Percentiles rank a stretch among this genome's conserved stretches.
Evolutionary conservation across 2,329 filamentous ascomycete genomes (phyloP).

Genomic region (Scedosporium dehoogii): DNA sequence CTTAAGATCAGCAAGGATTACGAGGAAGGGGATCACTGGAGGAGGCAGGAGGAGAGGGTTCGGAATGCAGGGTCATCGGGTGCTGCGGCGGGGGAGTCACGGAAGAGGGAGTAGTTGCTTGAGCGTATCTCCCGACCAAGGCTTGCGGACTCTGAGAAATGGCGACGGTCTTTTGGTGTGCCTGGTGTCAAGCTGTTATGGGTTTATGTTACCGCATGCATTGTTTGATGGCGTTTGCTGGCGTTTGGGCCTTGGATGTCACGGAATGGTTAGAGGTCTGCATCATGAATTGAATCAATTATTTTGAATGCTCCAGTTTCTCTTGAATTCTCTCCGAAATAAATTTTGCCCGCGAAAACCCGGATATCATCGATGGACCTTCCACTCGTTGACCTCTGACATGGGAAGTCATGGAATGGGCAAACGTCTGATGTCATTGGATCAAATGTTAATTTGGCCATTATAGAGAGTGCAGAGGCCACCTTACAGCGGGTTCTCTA

Average conservation of each 20-base stretch:
- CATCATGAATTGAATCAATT: neutral
- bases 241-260: neutral
- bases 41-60: slow-evolving; percentile 65
- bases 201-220: neutral
- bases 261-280: neutral
- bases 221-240: slow-evolving; percentile 1
- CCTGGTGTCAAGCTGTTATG: neutral
- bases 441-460: no score
- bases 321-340: no score
- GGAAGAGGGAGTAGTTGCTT: neutral
- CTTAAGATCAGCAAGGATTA: slow-evolving; percentile 81
- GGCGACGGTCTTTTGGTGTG: neutral
- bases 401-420: no score
- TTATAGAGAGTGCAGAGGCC: no score
- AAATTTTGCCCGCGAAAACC: no score
- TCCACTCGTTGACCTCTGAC: no score
- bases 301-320: neutral
- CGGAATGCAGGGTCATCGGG: slow-evolving; percentile 29
- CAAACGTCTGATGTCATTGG: no score
- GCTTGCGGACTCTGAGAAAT: neutral
- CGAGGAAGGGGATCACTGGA: slow-evolving; percentile 79
- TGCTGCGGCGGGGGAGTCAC: slow-evolving; percentile 14
- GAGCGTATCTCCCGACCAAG: no score
- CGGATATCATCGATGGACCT: no score
- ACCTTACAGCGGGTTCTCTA: no score